Conservation (phyloP, 257 asterid genomes). For the Solanum chmielewskii region DNA sequence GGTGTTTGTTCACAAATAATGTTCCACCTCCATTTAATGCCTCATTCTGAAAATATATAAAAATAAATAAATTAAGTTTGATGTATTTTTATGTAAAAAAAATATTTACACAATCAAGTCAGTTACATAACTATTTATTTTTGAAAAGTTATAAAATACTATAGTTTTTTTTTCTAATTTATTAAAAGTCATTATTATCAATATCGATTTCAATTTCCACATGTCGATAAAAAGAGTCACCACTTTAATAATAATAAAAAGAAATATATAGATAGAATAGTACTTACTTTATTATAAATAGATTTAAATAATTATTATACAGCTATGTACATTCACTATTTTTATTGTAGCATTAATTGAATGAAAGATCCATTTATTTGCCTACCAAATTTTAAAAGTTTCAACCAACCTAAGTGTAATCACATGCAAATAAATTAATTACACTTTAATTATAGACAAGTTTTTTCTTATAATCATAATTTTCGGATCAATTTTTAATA, state of each 20-base stretch:
- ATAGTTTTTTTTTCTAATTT: no score
- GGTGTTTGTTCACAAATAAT: constrained; percentile 66
- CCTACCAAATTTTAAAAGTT: not conserved
- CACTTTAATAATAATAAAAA: not conserved
- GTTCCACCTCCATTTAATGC: constrained; percentile 91
- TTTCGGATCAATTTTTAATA: accelerated
- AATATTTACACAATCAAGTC: not conserved
- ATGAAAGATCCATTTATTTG: not conserved
- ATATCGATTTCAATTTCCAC: no score
- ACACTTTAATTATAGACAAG: not conserved
- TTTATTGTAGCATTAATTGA: not conserved
- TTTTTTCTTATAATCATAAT: not conserved
- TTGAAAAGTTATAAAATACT: no score
- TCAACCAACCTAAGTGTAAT: not conserved
- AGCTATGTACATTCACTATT: not conserved
- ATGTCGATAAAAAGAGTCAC: not conserved
- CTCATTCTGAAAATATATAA: constrained; percentile 50
- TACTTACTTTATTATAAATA: no score
- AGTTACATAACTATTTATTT: not conserved
- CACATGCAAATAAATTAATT: not conserved
- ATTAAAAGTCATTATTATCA: no score
- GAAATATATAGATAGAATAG: no score
- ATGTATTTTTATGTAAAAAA: not conserved
- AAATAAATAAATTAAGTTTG: not conserved
- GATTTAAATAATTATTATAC: not conserved